phyloP scores from a whole-genome alignment of 2,329 filamentous ascomycete species.

The Talaromyces sp. region DNA sequence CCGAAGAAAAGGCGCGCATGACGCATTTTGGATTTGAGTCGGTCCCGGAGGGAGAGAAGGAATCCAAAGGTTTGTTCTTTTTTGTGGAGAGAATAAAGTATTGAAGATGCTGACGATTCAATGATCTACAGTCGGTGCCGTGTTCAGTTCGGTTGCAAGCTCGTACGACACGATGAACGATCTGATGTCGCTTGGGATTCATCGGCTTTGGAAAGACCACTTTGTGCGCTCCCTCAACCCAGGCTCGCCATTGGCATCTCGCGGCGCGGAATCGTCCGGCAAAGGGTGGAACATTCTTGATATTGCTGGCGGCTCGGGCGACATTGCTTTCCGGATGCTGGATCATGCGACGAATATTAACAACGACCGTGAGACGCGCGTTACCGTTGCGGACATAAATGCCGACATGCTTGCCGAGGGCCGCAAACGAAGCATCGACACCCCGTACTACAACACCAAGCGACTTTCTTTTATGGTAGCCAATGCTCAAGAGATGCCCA shows the following conservation, averaged over 20 bases:
- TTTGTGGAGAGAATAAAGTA: not conserved
- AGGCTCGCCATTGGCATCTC: slow-evolving; percentile 50
- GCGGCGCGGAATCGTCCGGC: slow-evolving; percentile 20
- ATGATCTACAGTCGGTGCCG: slow-evolving; percentile 61
- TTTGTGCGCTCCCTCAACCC: slow-evolving; percentile 91
- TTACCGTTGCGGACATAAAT: slow-evolving; percentile 96
- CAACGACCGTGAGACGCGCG: slow-evolving; percentile 70
- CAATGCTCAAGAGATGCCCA: slow-evolving; percentile 72
- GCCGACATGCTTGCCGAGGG: slow-evolving; percentile 89
- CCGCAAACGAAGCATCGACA: slow-evolving; percentile 65
- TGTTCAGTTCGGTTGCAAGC: slow-evolving; percentile 92
- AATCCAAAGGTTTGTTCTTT: slow-evolving; percentile 50
- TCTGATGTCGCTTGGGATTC: slow-evolving; percentile 95
- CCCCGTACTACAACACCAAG: slow-evolving; percentile 52
- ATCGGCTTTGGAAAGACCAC: slow-evolving; percentile 95
- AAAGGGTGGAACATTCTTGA: slow-evolving; percentile 75
- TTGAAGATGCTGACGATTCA: not conserved
- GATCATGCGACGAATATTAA: slow-evolving; percentile 79
- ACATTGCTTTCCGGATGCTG: slow-evolving; percentile 95
- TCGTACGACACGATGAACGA: slow-evolving; percentile 99
- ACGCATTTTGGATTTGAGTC: slow-evolving; percentile 93
- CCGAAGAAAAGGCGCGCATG: slow-evolving; percentile 48
- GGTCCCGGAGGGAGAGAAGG: slow-evolving; percentile 74
- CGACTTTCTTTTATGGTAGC: slow-evolving; percentile 74
- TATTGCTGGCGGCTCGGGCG: slow-evolving; percentile 92